Conservation (phyloP, 1,284 basidiomycete species). For the Pseudozyma tsukubaensis region DNA sequence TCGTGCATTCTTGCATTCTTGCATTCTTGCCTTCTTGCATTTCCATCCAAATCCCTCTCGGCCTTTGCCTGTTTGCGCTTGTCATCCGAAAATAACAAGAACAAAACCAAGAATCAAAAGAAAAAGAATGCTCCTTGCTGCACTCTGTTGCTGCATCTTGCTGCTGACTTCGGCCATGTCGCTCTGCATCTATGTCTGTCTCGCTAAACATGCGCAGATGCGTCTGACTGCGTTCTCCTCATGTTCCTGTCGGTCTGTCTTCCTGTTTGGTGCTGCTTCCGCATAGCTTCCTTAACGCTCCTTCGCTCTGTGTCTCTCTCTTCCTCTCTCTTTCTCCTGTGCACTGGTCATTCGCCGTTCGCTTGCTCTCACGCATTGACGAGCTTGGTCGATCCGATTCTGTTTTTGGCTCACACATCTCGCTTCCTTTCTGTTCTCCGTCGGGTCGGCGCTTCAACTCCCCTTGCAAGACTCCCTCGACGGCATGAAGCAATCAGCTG, state of each 20-base stretch:
- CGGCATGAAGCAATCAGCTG: too few relatives aligned
- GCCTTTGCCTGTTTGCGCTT: too few relatives aligned
- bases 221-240: slow-evolving; percentile 1
- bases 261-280: slow-evolving; percentile 14
- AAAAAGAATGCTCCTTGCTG: too few relatives aligned
- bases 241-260: slow-evolving; percentile 7
- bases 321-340: slow-evolving; percentile 1
- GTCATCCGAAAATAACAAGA: too few relatives aligned
- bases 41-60: not conserved
- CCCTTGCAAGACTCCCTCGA: too few relatives aligned
- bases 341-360: too few relatives aligned
- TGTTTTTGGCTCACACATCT: slow-evolving; percentile 4
- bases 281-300: too few relatives aligned
- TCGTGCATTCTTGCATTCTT: not conserved
- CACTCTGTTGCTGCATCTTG: too few relatives aligned
- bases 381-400: not conserved
- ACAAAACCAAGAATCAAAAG: too few relatives aligned
- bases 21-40: not conserved
- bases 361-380: too few relatives aligned
- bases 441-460: too few relatives aligned
- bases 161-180: slow-evolving; percentile 9
- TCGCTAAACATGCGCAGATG: slow-evolving; percentile 6
- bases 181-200: slow-evolving; percentile 9
- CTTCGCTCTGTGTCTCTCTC: slow-evolving; percentile 3
- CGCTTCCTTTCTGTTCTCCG: too few relatives aligned